A percentile compares a stretch with the other conserved stretches of the same genome.
These are phyloP conservation scores for Trichoderma brevicompactum DNA, from an alignment of 2,329 filamentous ascomycete genomes.

Conservation along the genomic window DNA sequence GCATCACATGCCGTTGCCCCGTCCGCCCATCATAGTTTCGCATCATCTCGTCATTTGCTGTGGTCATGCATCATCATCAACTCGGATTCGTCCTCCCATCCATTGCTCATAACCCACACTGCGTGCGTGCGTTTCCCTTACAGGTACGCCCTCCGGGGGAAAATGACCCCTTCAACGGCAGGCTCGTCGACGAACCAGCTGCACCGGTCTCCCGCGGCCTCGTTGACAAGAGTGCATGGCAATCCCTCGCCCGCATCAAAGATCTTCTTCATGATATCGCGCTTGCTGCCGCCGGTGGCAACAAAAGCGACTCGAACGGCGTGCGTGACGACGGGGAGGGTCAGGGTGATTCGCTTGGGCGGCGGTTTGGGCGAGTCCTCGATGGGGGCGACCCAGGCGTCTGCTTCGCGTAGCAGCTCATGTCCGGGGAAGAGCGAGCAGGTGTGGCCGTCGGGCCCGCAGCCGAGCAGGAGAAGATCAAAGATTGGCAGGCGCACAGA, in stretches of 20 bases:
- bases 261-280: conserved; percentile 88
- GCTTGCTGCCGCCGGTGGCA: conserved; percentile 86
- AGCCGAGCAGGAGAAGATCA: conserved; percentile 90
- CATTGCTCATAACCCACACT: neutral
- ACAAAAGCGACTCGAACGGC: conserved; percentile 88
- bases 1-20: conserved; percentile 8
- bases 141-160: conserved; percentile 72
- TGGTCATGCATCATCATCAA: conserved; percentile 23
- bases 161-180: conserved; percentile 83
- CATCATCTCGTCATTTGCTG: conserved; percentile 13
- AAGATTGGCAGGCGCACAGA: conserved; percentile 94
- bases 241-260: conserved; percentile 79
- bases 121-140: conserved; percentile 34
- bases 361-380: conserved; percentile 95
- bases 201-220: conserved; percentile 79
- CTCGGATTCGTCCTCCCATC: neutral
- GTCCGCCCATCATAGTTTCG: conserved; percentile 7
- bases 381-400: conserved; percentile 91
- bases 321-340: conserved; percentile 86
- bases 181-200: conserved; percentile 93
- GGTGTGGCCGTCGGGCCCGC: conserved; percentile 94
- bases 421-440: conserved; percentile 96
- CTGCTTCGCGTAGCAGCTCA: conserved; percentile 79
- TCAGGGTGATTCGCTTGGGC: conserved; percentile 86
- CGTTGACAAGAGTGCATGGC: conserved; percentile 87